phyloP scores from a whole-genome alignment of 805 yeast genomes.

The Kluyveromyces siamensis region DNA sequence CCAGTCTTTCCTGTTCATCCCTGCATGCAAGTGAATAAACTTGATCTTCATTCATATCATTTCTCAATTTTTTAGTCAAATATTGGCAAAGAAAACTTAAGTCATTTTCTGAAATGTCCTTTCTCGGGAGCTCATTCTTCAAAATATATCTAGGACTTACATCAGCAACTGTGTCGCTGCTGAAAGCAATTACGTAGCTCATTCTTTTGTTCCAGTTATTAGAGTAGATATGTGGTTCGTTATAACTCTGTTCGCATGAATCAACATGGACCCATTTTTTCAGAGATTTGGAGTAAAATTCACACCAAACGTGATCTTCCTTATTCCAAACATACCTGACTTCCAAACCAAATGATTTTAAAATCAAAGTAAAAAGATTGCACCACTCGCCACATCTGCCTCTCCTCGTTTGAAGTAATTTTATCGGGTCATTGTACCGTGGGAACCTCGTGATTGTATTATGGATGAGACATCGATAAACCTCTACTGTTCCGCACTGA shows the following conservation, averaged over 20 bases:
- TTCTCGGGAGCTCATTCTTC: constrained; percentile 39
- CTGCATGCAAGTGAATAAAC: constrained; percentile 26
- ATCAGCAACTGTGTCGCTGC: constrained; percentile 54
- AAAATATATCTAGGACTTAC: constrained; percentile 59
- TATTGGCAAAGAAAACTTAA: constrained; percentile 29
- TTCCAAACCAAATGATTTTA: constrained; percentile 56
- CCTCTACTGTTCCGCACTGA: constrained; percentile 53
- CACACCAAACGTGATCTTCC: constrained; percentile 97
- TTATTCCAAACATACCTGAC: constrained; percentile 75
- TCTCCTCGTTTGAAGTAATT: constrained; percentile 46
- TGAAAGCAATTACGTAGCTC: constrained; percentile 76
- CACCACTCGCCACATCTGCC: constrained; percentile 98
- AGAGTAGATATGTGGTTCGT: constrained; percentile 68
- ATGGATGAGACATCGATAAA: constrained; percentile 54
- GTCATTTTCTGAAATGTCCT: constrained; percentile 33
- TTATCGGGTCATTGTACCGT: constrained; percentile 60
- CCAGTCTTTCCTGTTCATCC: constrained; percentile 29
- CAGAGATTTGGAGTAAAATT: constrained; percentile 54
- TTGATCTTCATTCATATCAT: constrained; percentile 26
- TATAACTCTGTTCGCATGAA: constrained; percentile 78
- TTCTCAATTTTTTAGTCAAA: constrained; percentile 31
- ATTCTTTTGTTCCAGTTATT: constrained; percentile 89
- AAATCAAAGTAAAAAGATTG: constrained; percentile 63
- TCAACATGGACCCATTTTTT: constrained; percentile 83
- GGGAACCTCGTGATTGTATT: constrained; percentile 48